Base-by-base conservation (phyloP, 148 eudicot genomes). In the Agrostemma githago region DNA sequence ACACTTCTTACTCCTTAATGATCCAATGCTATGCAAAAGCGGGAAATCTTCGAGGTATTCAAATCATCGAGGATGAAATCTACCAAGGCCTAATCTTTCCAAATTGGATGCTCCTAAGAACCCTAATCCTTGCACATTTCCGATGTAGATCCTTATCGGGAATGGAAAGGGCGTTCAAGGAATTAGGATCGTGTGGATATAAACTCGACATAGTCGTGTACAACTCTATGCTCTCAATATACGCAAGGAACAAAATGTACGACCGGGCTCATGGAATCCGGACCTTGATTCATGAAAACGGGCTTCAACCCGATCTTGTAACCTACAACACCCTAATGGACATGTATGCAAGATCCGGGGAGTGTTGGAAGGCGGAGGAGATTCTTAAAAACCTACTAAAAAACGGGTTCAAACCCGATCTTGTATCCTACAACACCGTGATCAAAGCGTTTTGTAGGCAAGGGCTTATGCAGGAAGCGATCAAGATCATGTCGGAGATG, bases 321-420 rank as follows among this genome's bases (percentile, higher is more conserved):
- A 94, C 98, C 51, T 88, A 89, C 65, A 94, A 91, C 56, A 89
- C 87, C 72, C 72, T 94, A 67, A 91, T 94, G 88, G 98, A 91
- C 77, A 87, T 89, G 93, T 79, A 94, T 70, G 98, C 98, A 14
- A 86, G 86, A 71, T 77, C 86, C 0, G 93, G 93, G 8, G 90
- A 88, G 26, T 91, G 96, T 74, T 91, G 94, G 94, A 91, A 88
- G 80, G 98, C 98, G 4, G 91, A 88, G 57, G 97, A 91, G 77
- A 77, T 89, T 34, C 78, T 91, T 62, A 86, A 83, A 62, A 70
- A 77, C 15, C 68, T 94, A 8, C 82, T 83, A 16, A 79, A 81
- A 58, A 64, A 69, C 2, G 85, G 91, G 19, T 85, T 84, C 62
- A 87, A 84, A 48, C 90, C 98, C 0, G 98, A 94, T 77, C 89